Conservation (phyloP, 2,329 filamentous ascomycete genomes). For the Pseudocercospora macadamiae region DNA sequence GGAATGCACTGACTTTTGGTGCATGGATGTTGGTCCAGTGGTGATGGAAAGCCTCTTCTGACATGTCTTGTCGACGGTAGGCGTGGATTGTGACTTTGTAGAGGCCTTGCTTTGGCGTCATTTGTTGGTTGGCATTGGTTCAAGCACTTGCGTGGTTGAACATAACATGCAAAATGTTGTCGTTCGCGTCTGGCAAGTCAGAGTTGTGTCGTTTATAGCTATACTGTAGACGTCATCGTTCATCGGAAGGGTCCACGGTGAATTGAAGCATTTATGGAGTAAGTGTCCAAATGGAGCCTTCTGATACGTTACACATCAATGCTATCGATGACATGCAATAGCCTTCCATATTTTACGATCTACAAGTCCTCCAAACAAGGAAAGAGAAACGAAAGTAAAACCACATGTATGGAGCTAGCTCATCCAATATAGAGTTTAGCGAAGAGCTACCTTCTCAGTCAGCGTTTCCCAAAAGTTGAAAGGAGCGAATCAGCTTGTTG, state of each 20-base stretch:
- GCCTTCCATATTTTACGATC: too few species aligned
- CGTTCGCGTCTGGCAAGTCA: background rate
- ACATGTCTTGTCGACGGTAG: slow-evolving; percentile 18
- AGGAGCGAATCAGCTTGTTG: too few species aligned
- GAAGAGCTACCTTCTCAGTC: too few species aligned
- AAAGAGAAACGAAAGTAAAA: too few species aligned
- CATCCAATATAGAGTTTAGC: too few species aligned
- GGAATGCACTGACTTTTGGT: slow-evolving; percentile 19
- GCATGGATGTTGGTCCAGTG: slow-evolving; percentile 26
- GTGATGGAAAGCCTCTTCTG: slow-evolving; percentile 21
- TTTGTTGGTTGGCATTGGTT: background rate
- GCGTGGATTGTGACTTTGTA: slow-evolving; percentile 21
- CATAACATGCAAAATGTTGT: background rate
- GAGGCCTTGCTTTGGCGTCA: slow-evolving; percentile 9
- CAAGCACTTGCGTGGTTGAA: background rate
- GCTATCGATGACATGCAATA: too few species aligned
- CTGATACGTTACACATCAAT: too few species aligned
- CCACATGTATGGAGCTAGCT: too few species aligned
- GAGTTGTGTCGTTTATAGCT: background rate
- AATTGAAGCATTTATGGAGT: too few species aligned
- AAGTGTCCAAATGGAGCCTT: too few species aligned
- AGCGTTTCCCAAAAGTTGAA: too few species aligned
- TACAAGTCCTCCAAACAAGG: too few species aligned
- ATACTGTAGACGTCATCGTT: slow-evolving; percentile 9
- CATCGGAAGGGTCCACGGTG: background rate